Evolutionary conservation across 371 early-diverging fungal genomes (phyloP), one percentile per base, ranked within the genome.

Genomic region (Syncephalastrum racemosum): DNA sequence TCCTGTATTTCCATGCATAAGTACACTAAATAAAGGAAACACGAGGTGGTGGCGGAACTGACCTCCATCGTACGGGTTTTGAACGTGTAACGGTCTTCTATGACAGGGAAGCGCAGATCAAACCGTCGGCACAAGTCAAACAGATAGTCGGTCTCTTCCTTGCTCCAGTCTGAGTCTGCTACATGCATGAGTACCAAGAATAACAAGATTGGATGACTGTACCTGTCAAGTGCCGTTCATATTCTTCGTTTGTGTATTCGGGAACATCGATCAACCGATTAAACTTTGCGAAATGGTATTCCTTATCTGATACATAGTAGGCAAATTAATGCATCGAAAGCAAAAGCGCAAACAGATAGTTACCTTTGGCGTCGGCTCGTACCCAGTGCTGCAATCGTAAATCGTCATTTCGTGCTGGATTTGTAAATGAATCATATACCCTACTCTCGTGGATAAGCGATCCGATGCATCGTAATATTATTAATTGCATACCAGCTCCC

Each of bases 81-180:
- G 61, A 75, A 85, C 47, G 81, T 68, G 62, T 90, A 95, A 41
- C 95, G 79, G 67, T 97, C 96, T 43, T 78, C 80, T 50, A 96
- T 90, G 1, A 97, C 85, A 16, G 87, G 69, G 71, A 91, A 97
- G 15, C 93, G 79, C 50, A 93, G 67, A 63, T 96, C 94, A 58
- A 84, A 94, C 52, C 75, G 66, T 53, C 75, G 65, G 61, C 94
- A 94, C 36, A 96, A 67, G 10, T 76, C 71, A 52, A 92, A 84
- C 20, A 97, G 72, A 49, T 94, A 87, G 64, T 86, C 89, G 0
- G 96, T 96, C 55, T 97, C 96, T 16, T 85, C 87, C 48, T 81
- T 80, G 14, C 88, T 82, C 97, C 97, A 97, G 36, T 83, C 86
- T 4, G 80, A 64, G 54, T 86, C 89, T 82, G 58, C 59, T 43